Conservation (phyloP, 1,139 yeast species). For the Sugiyamaella sp. region DNA sequence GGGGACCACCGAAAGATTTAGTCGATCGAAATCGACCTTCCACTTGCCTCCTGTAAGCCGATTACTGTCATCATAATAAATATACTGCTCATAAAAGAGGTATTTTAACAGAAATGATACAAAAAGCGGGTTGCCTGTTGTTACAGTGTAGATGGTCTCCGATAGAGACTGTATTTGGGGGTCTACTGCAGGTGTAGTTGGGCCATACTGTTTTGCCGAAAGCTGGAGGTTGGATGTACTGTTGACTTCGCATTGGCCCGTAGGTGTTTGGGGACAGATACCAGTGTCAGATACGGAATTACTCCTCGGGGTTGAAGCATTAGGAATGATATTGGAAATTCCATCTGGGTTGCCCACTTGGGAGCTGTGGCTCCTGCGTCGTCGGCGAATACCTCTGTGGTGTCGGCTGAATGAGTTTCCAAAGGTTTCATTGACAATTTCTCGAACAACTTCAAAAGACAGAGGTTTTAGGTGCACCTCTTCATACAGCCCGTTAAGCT, state of each 20-base stretch:
- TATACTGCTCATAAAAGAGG: conserved; percentile 32
- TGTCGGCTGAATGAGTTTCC: conserved; percentile 25
- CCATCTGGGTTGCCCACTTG: neutral
- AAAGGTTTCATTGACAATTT: conserved; percentile 35
- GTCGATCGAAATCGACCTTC: conserved; percentile 37
- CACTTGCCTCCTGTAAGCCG: conserved; percentile 34
- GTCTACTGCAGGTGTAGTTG: conserved; percentile 23
- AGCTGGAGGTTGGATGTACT: neutral
- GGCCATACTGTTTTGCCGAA: neutral
- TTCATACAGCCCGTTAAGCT: conserved; percentile 35
- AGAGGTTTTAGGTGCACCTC: conserved; percentile 36
- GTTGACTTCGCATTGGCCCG: neutral
- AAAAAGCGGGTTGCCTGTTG: conserved; percentile 41
- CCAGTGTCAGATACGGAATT: neutral
- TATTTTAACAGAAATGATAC: conserved; percentile 33
- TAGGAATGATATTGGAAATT: neutral
- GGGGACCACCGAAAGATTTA: conserved; percentile 31
- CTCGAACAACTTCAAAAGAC: conserved; percentile 34
- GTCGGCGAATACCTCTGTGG: conserved; percentile 8
- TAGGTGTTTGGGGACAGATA: neutral
- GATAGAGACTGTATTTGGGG: conserved; percentile 38
- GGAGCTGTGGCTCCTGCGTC: conserved; percentile 23
- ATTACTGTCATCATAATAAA: conserved; percentile 32
- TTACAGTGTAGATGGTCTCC: conserved; percentile 34
- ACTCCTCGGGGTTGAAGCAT: conserved; percentile 1